Conservation (phyloP, 495 filamentous ascomycete genomes). For the Penicillium egyptiacum region DNA sequence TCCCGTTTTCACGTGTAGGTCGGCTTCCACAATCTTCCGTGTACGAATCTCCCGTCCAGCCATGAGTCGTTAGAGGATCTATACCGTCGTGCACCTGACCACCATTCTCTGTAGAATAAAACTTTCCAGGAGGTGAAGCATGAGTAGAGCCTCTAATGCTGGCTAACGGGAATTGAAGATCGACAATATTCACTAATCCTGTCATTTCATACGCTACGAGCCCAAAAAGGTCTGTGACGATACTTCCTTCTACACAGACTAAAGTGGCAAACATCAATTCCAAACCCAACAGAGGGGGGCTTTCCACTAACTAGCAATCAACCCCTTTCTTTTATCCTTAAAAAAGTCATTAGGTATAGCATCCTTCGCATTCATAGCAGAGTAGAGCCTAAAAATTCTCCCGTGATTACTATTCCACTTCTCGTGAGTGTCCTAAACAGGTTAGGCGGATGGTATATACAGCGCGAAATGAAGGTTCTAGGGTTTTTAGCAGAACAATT, state of each 20-base stretch:
- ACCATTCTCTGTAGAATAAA: background rate
- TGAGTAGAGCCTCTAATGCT: background rate
- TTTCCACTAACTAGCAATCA: background rate
- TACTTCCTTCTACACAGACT: background rate
- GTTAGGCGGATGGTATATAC: conserved; percentile 1
- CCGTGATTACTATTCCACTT: background rate
- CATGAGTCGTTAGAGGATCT: too few species aligned
- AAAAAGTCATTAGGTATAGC: conserved; percentile 2
- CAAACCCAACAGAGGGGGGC: background rate
- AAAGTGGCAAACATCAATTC: background rate
- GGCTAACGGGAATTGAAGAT: background rate
- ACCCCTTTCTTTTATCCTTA: background rate
- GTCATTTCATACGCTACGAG: background rate
- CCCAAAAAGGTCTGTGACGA: background rate
- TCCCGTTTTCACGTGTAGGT: too few species aligned
- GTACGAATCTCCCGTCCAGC: too few species aligned
- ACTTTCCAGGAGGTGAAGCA: background rate
- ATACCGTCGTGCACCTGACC: too few species aligned
- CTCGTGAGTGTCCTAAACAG: background rate
- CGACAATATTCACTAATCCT: conserved; percentile 1
- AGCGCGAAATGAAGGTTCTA: conserved; percentile 1
- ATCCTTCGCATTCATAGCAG: background rate
- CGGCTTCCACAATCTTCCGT: too few species aligned
- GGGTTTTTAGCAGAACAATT: background rate
- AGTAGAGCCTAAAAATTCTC: conserved; percentile 2